Base-by-base conservation (phyloP, 306 rosid genomes). In the Trifolium dubium region DNA sequence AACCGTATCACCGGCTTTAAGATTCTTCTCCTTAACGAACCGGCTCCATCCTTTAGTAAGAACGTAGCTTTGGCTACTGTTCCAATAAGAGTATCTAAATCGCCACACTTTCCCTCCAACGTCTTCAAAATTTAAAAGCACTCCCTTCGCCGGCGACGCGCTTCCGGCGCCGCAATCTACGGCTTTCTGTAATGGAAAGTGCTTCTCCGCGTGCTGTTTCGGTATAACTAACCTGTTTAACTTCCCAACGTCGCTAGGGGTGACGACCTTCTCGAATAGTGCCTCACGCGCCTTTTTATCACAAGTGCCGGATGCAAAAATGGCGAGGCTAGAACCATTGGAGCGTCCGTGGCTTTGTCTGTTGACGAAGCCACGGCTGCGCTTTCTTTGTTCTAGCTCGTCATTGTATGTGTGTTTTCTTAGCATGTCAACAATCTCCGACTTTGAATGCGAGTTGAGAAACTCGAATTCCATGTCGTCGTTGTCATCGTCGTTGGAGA, bases 1-100 rank as follows among this genome's bases (percentile, higher is more conserved):
- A 30, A 94, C 97, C 77, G 87, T 82, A 84, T 94, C 97, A 9
- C 99, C 99, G 80, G 99, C 93, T 79, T 83, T 89, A 3, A 94
- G 82, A 28, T 78, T 85, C 87, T 94, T 94, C 74, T 94, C 99
- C 69, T 89, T 94, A 28, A 94, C 99, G 84, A 94, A 94, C 81
- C 99, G 87, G 90, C 95, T 91, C 99, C 99, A 94, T 1, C 99
- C 99, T 53, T 94, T 94, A 0, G 99, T 94, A 7, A 94, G 60
- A 64, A 94, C 98, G 35, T 94, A 94, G 71, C 98, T 94, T 76
- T 93, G 98, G 79, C 98, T 94, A 35, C 98, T 94, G 5, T 94
- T 94, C 99, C 99, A 94, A 58, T 94, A 94, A 3, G 99, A 94
- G 82, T 94, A 94, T 34, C 99, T 80, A 50, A 94, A 94, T 73